Conservation (phyloP, 805 yeast genomes). For the Saccharomyces mikatae region DNA sequence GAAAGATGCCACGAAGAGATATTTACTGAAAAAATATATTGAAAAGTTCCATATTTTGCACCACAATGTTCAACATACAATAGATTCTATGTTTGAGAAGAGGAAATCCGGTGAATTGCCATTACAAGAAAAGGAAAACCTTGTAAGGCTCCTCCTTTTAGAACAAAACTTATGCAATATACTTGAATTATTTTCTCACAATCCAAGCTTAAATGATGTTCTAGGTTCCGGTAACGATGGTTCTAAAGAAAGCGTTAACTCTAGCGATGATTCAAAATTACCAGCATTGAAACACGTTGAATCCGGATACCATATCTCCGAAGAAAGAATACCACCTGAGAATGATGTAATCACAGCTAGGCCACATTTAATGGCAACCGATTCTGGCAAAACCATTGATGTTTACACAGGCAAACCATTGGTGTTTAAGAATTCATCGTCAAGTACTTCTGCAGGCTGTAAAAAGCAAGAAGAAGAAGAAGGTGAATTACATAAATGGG, state of each 20-base stretch:
- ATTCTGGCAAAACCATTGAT: conserved; percentile 54
- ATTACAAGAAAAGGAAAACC: conserved; percentile 64
- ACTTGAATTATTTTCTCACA: conserved; percentile 30
- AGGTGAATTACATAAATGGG: conserved; percentile 84
- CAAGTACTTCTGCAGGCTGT: conserved; percentile 57
- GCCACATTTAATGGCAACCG: conserved; percentile 70
- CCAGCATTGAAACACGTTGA: conserved; percentile 10
- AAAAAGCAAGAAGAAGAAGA: conserved; percentile 76
- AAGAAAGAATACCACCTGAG: not conserved
- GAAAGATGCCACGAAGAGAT: conserved; percentile 34
- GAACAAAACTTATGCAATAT: conserved; percentile 61
- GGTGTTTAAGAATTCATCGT: conserved; percentile 54
- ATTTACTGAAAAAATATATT: conserved; percentile 34
- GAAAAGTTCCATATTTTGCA: conserved; percentile 33
- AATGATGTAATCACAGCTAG: conserved; percentile 10
- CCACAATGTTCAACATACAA: conserved; percentile 39
- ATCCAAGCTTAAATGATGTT: conserved; percentile 19
- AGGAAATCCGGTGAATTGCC: conserved; percentile 48
- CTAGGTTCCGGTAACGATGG: conserved; percentile 4
- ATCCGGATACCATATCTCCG: conserved; percentile 1
- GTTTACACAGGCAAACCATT: conserved; percentile 67
- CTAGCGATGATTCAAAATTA: not conserved
- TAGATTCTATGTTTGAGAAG: conserved; percentile 49
- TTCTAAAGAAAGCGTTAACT: not conserved
- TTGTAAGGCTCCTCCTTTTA: conserved; percentile 58